Base-by-base conservation (phyloP, 2,329 filamentous ascomycete species). In the Clarireedia homoeocarpa region DNA sequence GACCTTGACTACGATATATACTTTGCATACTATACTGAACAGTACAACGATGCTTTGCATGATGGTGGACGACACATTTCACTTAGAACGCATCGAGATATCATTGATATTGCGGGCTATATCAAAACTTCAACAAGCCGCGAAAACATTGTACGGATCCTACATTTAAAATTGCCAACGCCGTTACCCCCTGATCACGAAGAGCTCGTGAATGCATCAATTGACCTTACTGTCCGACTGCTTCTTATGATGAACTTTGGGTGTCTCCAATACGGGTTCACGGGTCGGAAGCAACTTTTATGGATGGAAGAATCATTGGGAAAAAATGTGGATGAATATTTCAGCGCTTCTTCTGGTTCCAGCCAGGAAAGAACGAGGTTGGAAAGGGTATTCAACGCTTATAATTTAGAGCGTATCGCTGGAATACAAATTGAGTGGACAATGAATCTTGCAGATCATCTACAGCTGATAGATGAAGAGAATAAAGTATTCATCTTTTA, bases 361-460 rank as follows among this genome's bases (percentile, higher is more conserved):
- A 34, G 5, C 5, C 50, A 53, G 23, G 14, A 23, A 2, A 10
- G 20, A 2, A 12, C 12, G 2, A 50, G 14, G 1, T 12, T 52
- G 17, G 34, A 52, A 12, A 52, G 30, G 14, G 30, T 14, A 15
- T 56, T 52, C 23, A 48, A 52, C 12, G 48, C 23, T 27, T 20
- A 27, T 17, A 54, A 54, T 10, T 6, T 57, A 1, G 46, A 42
- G 14, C 44, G 30, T 12, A 55, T 55, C 10, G 51, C 55, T 30
- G 38, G 44, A 6, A 34, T 53, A 15, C 12, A 51, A 23, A 55
- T 59, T 14, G 12, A 23, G 20, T 59, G 44, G 58, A 76, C 73
- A 0, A 62, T 66, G 27, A 74, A 76, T 44, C 56, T 77, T 3
- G 61, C 68, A 0, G 72, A 75, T 49, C 74, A 76, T 57, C 63